Evolutionary conservation across 148 eudicot genomes (phyloP), one percentile per base, ranked within the genome.

Genomic region (Fallopia convolvulus): DNA sequence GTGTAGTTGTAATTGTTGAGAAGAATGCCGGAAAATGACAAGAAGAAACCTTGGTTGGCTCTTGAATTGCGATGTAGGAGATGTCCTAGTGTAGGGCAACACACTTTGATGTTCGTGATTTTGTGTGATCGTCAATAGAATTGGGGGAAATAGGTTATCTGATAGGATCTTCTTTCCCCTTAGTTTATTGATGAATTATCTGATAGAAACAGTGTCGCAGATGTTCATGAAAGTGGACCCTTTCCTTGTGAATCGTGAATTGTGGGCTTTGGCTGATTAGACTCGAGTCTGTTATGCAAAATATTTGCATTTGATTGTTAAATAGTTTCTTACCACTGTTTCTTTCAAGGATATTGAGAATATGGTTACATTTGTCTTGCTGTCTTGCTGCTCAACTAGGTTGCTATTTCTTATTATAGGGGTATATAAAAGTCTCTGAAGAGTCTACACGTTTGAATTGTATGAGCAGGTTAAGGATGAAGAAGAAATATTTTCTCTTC

Each of bases 401-500:
- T 10, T 15, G 44, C 17, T 13, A 15, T 68, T 36, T 36, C 44
- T 68, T 36, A 17, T 12, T 63, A 36, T 17, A 68, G 39, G 20
- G 1, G 33, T 26, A 61, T 61, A 68, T 15, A 2, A 39, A 68
- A 14, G 20, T 68, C 39, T 32, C 14, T 39, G 10, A 68, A 68
- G 44, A 66, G 44, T 32, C 41, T 68, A 36, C 20, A 36, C 39
- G 72, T 32, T 52, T 70, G 68, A 70, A 50, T 56, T 44, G 48
- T 56, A 75, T 81, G 77, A 56, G 56, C 79, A 95, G 99, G 97
- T 92, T 26, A 95, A 92, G 81, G 82, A 82, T 76, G 94, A 84
- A 40, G 89, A 88, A 66, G 90, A 82, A n/a, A 40, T 81, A 50
- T 85, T 76, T 80, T 81, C 65, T 74, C 80, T 91, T 82, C 77